Base-by-base conservation (phyloP, 164 flowering plant genomes). In the Kalanchoe fedtschenkoi region DNA sequence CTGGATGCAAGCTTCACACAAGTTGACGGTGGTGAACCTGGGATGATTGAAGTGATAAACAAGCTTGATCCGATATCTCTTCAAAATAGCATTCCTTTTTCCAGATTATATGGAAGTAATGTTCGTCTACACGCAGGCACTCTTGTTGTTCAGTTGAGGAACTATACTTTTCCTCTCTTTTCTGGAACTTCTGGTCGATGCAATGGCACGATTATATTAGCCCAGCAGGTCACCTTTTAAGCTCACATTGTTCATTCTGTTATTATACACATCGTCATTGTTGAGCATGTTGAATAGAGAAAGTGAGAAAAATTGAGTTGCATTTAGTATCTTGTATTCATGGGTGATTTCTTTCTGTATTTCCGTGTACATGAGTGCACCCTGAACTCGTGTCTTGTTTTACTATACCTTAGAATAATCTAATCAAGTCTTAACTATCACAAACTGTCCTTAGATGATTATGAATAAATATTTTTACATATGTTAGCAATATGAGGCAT, bases 21-120 rank as follows among this genome's bases (percentile, higher is more conserved):
- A 68, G 80, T 95, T 79, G 96, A 86, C 67, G 97, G 96, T 65
- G 97, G 90, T 64, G 91, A 87, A 62, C 71, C 71, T 66, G 99
- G 99, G 67, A 89, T 95, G 91, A 76, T 95, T 64, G 97, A 87
- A 62, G 73, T 87, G 65, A 24, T 95, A 56, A 83, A 75, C 77
- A 86, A 76, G 72, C 96, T 91, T 73, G 99, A 95, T 70, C 91
- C 97, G 58, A 76, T 91, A 6, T 73, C 74, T 71, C 68, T 51
- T 58, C 88, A 84, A 54, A 75, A 78, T 63, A 69, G 78, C 21
- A 78, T 95, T 71, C 99, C 99, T 62, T 91, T 95, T 80, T 84
- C 96, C 43, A 79, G 88, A 55, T 70, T 95, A 22, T 75, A 74
- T 77, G 99, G 99, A 43, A 74, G 87, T 66, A 89, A 89, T 71